Evolutionary conservation across 148 eudicot species (phyloP).

Genomic region (Gaultheria prostrata): DNA sequence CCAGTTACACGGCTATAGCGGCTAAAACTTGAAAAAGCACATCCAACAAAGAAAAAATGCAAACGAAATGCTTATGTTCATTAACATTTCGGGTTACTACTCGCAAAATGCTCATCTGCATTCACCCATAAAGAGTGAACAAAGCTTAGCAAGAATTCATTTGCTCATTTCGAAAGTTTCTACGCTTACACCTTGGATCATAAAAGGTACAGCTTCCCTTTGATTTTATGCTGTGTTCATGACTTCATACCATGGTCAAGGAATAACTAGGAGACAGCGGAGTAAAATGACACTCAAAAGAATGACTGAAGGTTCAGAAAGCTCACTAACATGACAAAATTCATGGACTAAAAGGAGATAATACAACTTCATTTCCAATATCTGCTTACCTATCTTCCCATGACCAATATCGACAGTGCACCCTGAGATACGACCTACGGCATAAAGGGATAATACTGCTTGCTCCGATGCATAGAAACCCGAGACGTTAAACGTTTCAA

Average conservation of each 20-base stretch:
- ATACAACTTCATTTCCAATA: background rate
- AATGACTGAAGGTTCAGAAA: background rate
- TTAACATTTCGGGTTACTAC: background rate
- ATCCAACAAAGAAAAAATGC: background rate
- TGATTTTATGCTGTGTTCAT: background rate
- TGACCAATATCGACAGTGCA: conserved; percentile 98
- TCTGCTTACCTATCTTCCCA: conserved; percentile 78
- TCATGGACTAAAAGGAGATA: background rate
- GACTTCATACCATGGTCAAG: background rate
- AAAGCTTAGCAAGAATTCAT: background rate
- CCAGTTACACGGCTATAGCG: background rate
- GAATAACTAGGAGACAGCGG: background rate
- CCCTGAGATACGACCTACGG: conserved; percentile 97
- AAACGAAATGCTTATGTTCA: background rate
- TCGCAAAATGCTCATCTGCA: background rate
- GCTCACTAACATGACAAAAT: background rate
- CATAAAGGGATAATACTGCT: conserved; percentile 94
- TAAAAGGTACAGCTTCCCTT: background rate
- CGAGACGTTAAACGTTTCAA: conserved; percentile 92
- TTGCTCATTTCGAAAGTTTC: background rate
- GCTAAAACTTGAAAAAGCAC: background rate
- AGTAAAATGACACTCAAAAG: background rate
- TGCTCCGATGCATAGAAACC: conserved; percentile 97
- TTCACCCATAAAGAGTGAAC: background rate
- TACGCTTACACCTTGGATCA: background rate